These are phyloP conservation scores for Puya raimondii DNA, from an alignment of 176 grass and related monocot species.

Conservation along the genomic window DNA sequence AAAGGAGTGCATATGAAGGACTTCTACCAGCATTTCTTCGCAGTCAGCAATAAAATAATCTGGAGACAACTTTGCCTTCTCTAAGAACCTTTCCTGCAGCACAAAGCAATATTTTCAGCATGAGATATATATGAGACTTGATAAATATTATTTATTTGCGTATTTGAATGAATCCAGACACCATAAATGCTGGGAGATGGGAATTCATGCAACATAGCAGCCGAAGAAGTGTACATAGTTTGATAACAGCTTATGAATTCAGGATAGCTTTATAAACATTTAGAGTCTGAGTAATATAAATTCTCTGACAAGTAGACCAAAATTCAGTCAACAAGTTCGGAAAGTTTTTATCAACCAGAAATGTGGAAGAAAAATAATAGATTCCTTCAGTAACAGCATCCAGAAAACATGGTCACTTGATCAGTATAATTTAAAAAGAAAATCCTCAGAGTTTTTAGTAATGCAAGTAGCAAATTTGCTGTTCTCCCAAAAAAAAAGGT, in stretches of 20 bases:
- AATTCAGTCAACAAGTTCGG: too few relatives aligned
- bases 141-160: background rate
- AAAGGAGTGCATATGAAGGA: background rate
- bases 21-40: constrained; percentile 73
- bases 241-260: too few relatives aligned
- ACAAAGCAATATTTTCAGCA: constrained; percentile 12
- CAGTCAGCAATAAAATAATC: constrained; percentile 95
- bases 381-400: background rate
- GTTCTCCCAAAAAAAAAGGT: background rate
- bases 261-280: too few relatives aligned
- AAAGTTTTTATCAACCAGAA: too few relatives aligned
- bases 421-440: background rate
- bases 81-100: constrained; percentile 77
- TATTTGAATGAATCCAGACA: background rate
- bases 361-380: too few relatives aligned
- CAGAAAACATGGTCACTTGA: background rate
- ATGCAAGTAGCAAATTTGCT: too few relatives aligned
- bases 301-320: too few relatives aligned
- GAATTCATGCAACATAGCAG: background rate
- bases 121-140: background rate
- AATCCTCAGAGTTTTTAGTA: background rate
- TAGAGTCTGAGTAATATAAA: too few relatives aligned
- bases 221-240: too few relatives aligned
- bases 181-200: background rate
- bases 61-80: constrained; percentile 81